Conservation (phyloP, 176 grass and related monocot species). For the Aechmea fasciata region DNA sequence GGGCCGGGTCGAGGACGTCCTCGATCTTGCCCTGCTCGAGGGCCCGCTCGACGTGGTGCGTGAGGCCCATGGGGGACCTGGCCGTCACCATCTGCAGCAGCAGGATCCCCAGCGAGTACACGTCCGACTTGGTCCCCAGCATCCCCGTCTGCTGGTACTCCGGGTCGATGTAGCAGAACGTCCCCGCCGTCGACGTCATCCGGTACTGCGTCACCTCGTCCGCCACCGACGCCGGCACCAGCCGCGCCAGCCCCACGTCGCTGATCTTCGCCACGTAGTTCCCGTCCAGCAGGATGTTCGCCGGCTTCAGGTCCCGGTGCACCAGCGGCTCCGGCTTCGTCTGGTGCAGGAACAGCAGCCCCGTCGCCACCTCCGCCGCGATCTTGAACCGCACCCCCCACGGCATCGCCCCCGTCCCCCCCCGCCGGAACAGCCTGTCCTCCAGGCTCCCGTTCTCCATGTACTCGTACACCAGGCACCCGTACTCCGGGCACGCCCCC, state of each 20-base stretch:
- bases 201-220: slow-evolving; percentile 58
- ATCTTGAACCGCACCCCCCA: slow-evolving; percentile 78
- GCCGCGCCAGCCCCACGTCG: slow-evolving; percentile 73
- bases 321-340: slow-evolving; percentile 78
- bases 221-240: slow-evolving; percentile 56
- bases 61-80: slow-evolving; percentile 68
- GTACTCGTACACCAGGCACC: slow-evolving; percentile 82
- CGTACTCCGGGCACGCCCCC: slow-evolving; percentile 78
- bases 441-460: slow-evolving; percentile 92
- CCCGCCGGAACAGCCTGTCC: slow-evolving; percentile 55
- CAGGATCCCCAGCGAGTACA: slow-evolving; percentile 77
- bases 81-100: slow-evolving; percentile 87
- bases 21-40: slow-evolving; percentile 57
- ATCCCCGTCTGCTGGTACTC: slow-evolving; percentile 96
- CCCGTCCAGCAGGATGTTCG: slow-evolving; percentile 88
- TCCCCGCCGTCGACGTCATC: slow-evolving; percentile 78
- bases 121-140: slow-evolving; percentile 71
- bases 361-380: slow-evolving; percentile 64
- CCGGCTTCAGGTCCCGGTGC: slow-evolving; percentile 87
- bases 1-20: slow-evolving; percentile 54
- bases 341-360: slow-evolving; percentile 80
- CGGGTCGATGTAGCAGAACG: slow-evolving; percentile 89
- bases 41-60: slow-evolving; percentile 49
- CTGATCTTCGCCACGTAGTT: slow-evolving; percentile 89
- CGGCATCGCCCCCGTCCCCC: slow-evolving; percentile 52